These are phyloP conservation scores for Daphne laureola DNA, from an alignment of 441 rosid species.

Conservation along the genomic window DNA sequence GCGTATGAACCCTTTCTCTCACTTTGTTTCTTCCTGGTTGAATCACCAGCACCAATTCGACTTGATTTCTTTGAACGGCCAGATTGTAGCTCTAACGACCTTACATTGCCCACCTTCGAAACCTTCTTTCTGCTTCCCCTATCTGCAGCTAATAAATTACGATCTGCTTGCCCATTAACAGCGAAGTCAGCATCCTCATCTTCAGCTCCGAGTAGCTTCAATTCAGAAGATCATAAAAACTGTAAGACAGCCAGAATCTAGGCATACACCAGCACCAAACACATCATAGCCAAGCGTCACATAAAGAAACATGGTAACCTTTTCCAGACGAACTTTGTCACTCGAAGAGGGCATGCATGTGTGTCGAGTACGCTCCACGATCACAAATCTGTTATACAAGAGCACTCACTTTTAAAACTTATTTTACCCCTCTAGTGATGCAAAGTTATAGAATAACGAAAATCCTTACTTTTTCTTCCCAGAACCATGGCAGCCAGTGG, in stretches of 20 bases:
- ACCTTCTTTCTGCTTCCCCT: conserved; percentile 25
- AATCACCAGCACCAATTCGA: conserved; percentile 8
- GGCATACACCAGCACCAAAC: not conserved
- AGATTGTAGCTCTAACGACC: conserved; percentile 8
- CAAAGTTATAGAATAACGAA: not conserved
- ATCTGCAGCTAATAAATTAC: conserved; percentile 27
- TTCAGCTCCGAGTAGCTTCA: conserved; percentile 65
- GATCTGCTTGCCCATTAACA: conserved; percentile 31
- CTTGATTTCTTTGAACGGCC: conserved; percentile 20
- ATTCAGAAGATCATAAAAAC: conserved; percentile 6
- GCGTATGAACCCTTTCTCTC: conserved; percentile 44
- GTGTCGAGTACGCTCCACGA: conserved; percentile 50
- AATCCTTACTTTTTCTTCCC: conserved; percentile 68
- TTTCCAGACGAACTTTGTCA: conserved; percentile 65
- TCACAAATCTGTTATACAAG: conserved; percentile 45
- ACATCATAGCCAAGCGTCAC: not conserved
- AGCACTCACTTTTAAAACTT: conserved; percentile 13
- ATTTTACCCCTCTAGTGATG: conserved; percentile 1
- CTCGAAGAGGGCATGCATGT: conserved; percentile 74
- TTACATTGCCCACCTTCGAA: conserved; percentile 14
- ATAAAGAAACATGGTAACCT: conserved; percentile 30
- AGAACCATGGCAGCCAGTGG: conserved; percentile 53
- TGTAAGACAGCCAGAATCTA: not conserved
- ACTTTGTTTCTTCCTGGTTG: conserved; percentile 22
- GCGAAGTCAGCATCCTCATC: conserved; percentile 51